Percentiles rank a stretch among this genome's conserved stretches.
Conservation (phyloP, 306 rosid species). For the Glycyrrhiza uralensis region DNA sequence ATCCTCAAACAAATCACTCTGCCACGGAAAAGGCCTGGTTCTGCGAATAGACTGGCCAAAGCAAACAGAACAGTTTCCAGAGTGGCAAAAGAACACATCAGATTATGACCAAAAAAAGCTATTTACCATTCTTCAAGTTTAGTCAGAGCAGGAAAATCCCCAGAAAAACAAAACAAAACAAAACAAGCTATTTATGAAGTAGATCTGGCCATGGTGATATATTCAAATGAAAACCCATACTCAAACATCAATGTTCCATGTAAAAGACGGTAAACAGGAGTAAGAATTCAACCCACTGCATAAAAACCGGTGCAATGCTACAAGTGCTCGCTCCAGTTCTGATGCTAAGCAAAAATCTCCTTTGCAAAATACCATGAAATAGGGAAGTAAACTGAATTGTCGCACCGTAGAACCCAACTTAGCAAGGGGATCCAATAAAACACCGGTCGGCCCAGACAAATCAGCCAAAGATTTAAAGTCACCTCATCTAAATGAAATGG, state of each 20-base stretch:
- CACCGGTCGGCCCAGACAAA: slow-evolving; percentile 30
- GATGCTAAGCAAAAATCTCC: slow-evolving; percentile 40
- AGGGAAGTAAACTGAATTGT: slow-evolving; percentile 40
- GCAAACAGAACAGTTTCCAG: slow-evolving; percentile 79
- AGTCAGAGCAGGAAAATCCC: slow-evolving; percentile 37
- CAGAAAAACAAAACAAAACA: slow-evolving; percentile 31
- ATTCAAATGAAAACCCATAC: slow-evolving; percentile 37
- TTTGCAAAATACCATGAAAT: slow-evolving; percentile 42
- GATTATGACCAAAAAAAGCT: slow-evolving; percentile 72
- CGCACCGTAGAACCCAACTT: slow-evolving; percentile 38
- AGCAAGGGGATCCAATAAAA: slow-evolving; percentile 46
- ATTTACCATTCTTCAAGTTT: slow-evolving; percentile 72
- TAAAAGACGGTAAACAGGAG: slow-evolving; percentile 33
- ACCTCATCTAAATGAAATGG: slow-evolving; percentile 40
- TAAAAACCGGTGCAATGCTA: slow-evolving; percentile 42
- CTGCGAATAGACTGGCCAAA: slow-evolving; percentile 87
- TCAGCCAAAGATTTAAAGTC: slow-evolving; percentile 42
- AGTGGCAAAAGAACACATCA: slow-evolving; percentile 74
- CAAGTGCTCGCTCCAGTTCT: slow-evolving; percentile 50
- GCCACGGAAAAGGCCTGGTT: slow-evolving; percentile 86
- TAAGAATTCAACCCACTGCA: slow-evolving; percentile 59
- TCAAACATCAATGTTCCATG: slow-evolving; percentile 38
- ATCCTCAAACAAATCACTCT: slow-evolving; percentile 88
- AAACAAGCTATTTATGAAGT: slow-evolving; percentile 35
- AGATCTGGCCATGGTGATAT: slow-evolving; percentile 32